phyloP scores from a whole-genome alignment of 495 filamentous ascomycete species.

The Tirmania nivea region DNA sequence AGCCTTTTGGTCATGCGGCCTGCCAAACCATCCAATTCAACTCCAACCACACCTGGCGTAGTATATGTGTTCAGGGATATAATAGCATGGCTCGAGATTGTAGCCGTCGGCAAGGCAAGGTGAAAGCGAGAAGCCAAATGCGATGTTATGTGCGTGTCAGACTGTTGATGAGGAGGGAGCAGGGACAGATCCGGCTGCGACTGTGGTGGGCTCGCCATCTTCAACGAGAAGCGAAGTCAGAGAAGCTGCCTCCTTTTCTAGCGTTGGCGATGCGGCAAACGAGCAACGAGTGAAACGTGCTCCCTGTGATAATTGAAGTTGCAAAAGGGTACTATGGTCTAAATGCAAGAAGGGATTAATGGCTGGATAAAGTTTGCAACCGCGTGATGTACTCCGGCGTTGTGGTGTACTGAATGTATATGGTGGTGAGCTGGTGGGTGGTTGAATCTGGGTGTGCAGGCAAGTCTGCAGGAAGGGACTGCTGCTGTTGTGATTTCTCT shows the following conservation, averaged over 20 bases:
- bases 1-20: slow-evolving; percentile 61
- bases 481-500: no score
- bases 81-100: slow-evolving; percentile 73
- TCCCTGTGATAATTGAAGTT: no score
- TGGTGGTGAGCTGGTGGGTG: no score
- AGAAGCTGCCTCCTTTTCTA: not conserved
- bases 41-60: slow-evolving; percentile 41
- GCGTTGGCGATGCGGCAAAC: no score
- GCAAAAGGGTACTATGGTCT: no score
- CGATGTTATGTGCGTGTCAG: slow-evolving; percentile 84
- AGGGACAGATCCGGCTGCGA: slow-evolving; percentile 77
- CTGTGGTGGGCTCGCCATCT: slow-evolving; percentile 31
- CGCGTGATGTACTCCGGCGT: no score
- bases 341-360: no score
- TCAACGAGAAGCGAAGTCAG: not conserved
- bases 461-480: no score
- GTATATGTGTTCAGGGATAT: slow-evolving; percentile 86
- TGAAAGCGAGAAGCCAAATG: slow-evolving; percentile 94
- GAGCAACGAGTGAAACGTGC: no score
- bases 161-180: slow-evolving; percentile 77
- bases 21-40: slow-evolving; percentile 55
- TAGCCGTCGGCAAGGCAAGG: slow-evolving; percentile 63
- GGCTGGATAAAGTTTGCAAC: no score
- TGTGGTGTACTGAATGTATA: no score
- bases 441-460: no score